Evolutionary conservation across 1,284 basidiomycete species (phyloP).

Genomic region (Schizophyllum commune): DNA sequence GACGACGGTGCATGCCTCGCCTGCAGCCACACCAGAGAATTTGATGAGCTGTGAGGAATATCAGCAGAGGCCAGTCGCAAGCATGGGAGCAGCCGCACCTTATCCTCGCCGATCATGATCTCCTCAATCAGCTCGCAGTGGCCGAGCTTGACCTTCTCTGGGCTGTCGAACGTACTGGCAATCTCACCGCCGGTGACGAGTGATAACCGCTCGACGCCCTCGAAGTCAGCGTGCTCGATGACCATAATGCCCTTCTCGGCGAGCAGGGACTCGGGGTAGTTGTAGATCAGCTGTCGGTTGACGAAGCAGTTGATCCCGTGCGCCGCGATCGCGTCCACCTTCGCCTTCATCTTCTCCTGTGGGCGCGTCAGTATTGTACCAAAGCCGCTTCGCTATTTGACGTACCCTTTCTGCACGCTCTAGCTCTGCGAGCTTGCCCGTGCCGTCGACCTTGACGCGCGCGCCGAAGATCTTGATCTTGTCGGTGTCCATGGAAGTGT

Average conservation of each 20-base stretch:
- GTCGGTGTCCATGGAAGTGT: conserved; percentile 99
- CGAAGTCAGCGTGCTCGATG: conserved; percentile 99
- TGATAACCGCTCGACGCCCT: conserved; percentile 94
- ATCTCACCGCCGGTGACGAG: conserved; percentile 99
- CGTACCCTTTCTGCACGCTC: conserved; percentile 87
- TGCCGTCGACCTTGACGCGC: conserved; percentile 91
- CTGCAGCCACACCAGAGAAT: conserved; percentile 97
- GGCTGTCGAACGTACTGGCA: conserved; percentile 90
- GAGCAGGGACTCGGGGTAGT: conserved; percentile 94
- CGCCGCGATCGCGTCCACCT: conserved; percentile 90
- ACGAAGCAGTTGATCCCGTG: conserved; percentile 99
- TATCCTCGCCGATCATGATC: conserved; percentile 99
- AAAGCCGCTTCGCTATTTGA: conserved; percentile 1
- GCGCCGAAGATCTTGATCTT: conserved; percentile 99
- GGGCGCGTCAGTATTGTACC: conserved; percentile 1
- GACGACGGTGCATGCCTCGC: conserved; percentile 98
- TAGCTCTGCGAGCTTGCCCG: conserved; percentile 94
- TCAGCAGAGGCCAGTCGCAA: background rate
- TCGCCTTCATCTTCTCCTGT: conserved; percentile 99
- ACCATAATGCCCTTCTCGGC: conserved; percentile 92
- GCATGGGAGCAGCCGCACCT: conserved; percentile 42
- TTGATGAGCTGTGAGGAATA: conserved; percentile 74
- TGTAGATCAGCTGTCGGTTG: conserved; percentile 98
- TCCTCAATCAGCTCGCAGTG: conserved; percentile 95
- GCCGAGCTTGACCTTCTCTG: conserved; percentile 91